Evolutionary conservation across 225 moss, liverwort and hornwort genomes (phyloP).

Genomic region (Antitrichia curtipendula): DNA sequence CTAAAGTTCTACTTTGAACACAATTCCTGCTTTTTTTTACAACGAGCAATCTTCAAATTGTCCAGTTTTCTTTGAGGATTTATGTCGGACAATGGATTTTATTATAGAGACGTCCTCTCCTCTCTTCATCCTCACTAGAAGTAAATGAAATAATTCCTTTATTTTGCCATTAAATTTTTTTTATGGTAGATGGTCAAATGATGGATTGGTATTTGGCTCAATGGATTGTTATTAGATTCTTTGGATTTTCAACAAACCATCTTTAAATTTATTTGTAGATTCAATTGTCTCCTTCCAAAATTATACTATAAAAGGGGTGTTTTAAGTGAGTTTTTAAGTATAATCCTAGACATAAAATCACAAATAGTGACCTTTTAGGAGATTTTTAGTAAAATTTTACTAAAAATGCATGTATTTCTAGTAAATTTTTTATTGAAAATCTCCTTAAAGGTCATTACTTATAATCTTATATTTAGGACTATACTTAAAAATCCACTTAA

Average conservation of each 20-base stretch:
- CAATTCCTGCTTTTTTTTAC: fast-evolving
- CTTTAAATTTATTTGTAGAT: not conserved
- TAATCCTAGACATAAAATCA: too few relatives aligned
- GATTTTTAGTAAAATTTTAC: too few relatives aligned
- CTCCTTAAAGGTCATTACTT: too few relatives aligned
- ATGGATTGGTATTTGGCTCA: not conserved
- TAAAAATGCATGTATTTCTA: too few relatives aligned
- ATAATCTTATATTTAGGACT: too few relatives aligned
- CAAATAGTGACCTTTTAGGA: too few relatives aligned
- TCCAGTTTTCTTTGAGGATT: not conserved
- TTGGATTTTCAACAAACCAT: not conserved
- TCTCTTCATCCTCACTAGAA: fast-evolving
- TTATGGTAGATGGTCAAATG: not conserved
- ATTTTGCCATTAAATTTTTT: fast-evolving
- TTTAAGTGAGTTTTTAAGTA: too few relatives aligned
- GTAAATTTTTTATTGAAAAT: too few relatives aligned
- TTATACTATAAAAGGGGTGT: too few relatives aligned
- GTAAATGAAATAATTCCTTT: too few relatives aligned
- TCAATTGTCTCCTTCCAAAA: fast-evolving
- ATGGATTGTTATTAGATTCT: not conserved
- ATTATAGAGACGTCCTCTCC: not conserved
- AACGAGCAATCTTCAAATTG: not conserved
- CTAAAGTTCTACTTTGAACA: not conserved
- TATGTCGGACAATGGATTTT: fast-evolving
- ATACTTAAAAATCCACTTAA: too few relatives aligned